Percentiles rank a stretch among this genome's conserved stretches.
Conservation (phyloP, 2,329 filamentous ascomycete genomes). For the Setomelanomma holmii region DNA sequence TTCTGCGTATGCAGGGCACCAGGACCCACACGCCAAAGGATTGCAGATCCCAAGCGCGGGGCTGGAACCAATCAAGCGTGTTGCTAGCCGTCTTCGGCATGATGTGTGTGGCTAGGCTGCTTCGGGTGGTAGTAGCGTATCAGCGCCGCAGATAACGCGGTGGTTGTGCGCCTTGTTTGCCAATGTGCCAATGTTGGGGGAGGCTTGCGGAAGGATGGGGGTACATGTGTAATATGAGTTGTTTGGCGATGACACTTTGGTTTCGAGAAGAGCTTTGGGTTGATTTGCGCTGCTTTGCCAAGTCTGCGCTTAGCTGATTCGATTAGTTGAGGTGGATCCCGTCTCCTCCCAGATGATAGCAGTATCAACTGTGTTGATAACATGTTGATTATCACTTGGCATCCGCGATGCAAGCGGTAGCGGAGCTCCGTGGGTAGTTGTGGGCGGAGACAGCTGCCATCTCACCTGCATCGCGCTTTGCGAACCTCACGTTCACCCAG, state of each 20-base stretch:
- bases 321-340: constrained; percentile 1
- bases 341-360: neutral
- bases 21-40: neutral
- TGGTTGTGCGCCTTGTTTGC: constrained; percentile 16
- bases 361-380: neutral
- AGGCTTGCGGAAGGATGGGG: constrained; percentile 19
- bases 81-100: constrained; percentile 29
- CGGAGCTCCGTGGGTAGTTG: too few species aligned
- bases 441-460: neutral
- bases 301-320: constrained; percentile 7
- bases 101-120: constrained; percentile 23
- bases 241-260: neutral
- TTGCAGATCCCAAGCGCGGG: constrained; percentile 31
- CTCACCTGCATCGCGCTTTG: neutral
- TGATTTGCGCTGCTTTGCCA: too few species aligned
- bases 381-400: neutral
- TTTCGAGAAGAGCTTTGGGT: neutral
- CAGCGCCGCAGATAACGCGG: constrained; percentile 29
- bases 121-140: constrained; percentile 13
- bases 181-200: constrained; percentile 32
- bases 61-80: constrained; percentile 26
- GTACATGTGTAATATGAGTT: neutral
- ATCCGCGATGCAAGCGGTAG: too few species aligned
- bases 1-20: neutral
- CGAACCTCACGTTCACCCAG: neutral